Base-by-base conservation (phyloP, 148 eudicot species). In the Cornus controversa region DNA sequence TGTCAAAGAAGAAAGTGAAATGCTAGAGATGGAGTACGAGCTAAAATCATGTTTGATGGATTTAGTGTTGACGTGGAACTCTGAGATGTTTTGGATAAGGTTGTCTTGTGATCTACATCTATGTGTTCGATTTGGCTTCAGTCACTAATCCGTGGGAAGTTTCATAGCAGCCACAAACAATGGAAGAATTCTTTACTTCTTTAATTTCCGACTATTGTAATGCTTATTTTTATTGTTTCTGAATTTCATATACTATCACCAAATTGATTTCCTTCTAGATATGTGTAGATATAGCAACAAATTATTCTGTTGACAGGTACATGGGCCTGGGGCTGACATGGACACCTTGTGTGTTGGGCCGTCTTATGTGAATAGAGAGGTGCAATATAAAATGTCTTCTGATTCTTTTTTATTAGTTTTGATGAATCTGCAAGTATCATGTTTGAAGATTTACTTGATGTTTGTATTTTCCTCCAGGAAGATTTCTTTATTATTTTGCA, bases 401-500 rank as follows among this genome's bases (percentile, higher is more conserved):
- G 24, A 24, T 47, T 25, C 26, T 34, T 75, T 45, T 22, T 29
- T 15, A 29, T 28, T 13, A 7, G 5, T 64, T 64, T 69, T 69
- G 50, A 14, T 25, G 29, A 75, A 50, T 71, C 29, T 14, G 69
- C 58, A 63, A 11, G 23, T 2, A 63, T 70, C 27, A 42, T 75
- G 50, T 50, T 45, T 24, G 40, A 80, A 66, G 28, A n/a, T 74
- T 31, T 53, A 70, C 26, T 70, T 8, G 13, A 23, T 60, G 18
- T n/a, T 16, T 64, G 29, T 77, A 20, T 73, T 57, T 65, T 31
- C 60, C 42, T 40, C 7, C 86, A 85, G 88, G 84, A 83, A 76
- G 86, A 85, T 42, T 88, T 88, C 79, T 88, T 88, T 73, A 81
- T 79, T 22, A 80, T 79, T 75, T 79, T 88, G 71, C 88, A 88